Conservation (phyloP, 2,329 filamentous ascomycete genomes). For the Fonsecaea pugnacius region DNA sequence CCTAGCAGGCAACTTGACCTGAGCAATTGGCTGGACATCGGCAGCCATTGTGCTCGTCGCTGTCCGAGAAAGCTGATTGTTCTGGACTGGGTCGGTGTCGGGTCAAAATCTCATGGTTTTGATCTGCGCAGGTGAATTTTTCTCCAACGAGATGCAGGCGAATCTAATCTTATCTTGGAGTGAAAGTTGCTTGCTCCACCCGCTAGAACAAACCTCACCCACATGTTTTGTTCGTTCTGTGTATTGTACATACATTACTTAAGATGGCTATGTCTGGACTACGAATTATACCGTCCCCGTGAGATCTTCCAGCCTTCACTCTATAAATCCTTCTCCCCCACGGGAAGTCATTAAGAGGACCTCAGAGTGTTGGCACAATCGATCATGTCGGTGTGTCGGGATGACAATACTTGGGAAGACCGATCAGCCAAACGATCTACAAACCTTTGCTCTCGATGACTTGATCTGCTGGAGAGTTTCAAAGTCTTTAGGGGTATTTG, state of each 20-base stretch:
- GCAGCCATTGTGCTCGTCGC: slow-evolving; percentile 69
- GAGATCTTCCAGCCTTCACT: neutral
- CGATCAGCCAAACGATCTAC: neutral
- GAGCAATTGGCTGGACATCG: slow-evolving; percentile 77
- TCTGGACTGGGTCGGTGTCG: neutral
- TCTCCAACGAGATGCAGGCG: neutral
- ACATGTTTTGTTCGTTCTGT: too few relatives aligned
- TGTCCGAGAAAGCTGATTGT: neutral
- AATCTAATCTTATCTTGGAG: slow-evolving; percentile 13
- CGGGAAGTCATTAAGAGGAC: neutral
- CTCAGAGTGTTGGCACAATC: neutral
- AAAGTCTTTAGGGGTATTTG: neutral
- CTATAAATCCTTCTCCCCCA: neutral
- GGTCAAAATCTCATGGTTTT: slow-evolving; percentile 4
- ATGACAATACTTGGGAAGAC: neutral
- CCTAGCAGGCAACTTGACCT: slow-evolving; percentile 80
- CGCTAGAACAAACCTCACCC: too few relatives aligned
- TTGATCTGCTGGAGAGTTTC: neutral
- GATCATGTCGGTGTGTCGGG: neutral
- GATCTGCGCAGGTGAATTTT: slow-evolving; percentile 9
- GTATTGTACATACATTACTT: neutral
- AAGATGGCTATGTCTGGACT: neutral
- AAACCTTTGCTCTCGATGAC: neutral
- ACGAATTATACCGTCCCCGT: neutral
- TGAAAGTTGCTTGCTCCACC: neutral